phyloP scores from a whole-genome alignment of 2,329 filamentous ascomycete species.

The Xylaria digitata region DNA sequence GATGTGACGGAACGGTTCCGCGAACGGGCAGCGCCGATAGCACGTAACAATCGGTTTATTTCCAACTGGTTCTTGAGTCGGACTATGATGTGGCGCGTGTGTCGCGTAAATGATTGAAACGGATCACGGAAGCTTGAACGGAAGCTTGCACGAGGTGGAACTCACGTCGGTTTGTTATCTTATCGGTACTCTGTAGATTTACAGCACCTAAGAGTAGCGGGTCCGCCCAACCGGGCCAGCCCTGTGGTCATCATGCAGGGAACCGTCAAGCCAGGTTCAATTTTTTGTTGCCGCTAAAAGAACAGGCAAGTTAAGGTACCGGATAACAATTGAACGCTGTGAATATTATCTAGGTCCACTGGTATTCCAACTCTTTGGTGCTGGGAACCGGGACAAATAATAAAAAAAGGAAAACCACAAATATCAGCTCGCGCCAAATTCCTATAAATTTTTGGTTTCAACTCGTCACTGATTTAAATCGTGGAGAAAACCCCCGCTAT shows the following conservation, averaged over 20 bases:
- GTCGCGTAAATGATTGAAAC: conserved; percentile 2
- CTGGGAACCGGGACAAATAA: neutral
- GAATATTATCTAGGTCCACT: neutral
- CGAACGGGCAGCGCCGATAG: neutral
- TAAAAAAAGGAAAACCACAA: neutral
- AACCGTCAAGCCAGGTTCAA: conserved; percentile 26
- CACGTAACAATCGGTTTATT: neutral
- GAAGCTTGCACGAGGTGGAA: neutral
- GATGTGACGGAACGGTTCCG: neutral
- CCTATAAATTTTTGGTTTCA: neutral
- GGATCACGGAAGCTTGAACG: neutral
- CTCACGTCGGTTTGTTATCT: conserved; percentile 18
- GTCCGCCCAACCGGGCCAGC: conserved; percentile 4
- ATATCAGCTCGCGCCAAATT: neutral
- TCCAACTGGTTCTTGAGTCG: neutral
- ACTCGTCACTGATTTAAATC: neutral
- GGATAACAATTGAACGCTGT: neutral
- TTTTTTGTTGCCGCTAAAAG: conserved; percentile 21
- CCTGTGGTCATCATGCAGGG: conserved; percentile 33
- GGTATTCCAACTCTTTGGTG: neutral
- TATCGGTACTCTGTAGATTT: conserved; percentile 15
- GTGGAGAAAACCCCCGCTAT: neutral
- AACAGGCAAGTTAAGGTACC: neutral
- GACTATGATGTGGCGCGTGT: conserved; percentile 3
- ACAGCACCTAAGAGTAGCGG: neutral